Evolutionary conservation across 2,329 filamentous ascomycete species (phyloP).

Genomic region (Emergomyces orientalis): DNA sequence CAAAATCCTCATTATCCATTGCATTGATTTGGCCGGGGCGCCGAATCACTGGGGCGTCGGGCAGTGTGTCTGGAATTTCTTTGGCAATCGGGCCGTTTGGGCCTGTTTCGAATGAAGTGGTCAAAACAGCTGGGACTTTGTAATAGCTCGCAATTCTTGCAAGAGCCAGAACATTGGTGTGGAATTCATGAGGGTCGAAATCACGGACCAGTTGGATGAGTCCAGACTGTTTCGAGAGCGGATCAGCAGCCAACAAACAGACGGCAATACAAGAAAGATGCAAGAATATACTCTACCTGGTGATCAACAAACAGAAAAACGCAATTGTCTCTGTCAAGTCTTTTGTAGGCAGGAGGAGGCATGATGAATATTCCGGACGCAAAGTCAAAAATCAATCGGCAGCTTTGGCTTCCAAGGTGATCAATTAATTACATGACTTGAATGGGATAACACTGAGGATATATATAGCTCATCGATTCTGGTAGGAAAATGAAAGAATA

Average conservation of each 20-base stretch:
- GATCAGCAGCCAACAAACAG: neutral
- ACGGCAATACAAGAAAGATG: neutral
- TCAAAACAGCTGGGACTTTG: slow-evolving; percentile 58
- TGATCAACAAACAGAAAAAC: neutral
- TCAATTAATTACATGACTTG: neutral
- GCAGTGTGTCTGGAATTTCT: slow-evolving; percentile 60
- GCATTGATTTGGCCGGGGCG: slow-evolving; percentile 66
- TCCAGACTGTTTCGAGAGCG: slow-evolving; percentile 13
- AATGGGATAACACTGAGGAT: neutral
- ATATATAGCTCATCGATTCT: neutral
- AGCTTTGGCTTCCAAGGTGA: neutral
- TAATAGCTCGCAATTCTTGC: slow-evolving; percentile 58
- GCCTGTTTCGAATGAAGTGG: slow-evolving; percentile 58
- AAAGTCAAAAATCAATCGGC: neutral
- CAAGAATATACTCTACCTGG: neutral
- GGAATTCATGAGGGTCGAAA: slow-evolving; percentile 55
- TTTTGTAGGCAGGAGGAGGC: neutral
- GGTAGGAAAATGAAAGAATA: neutral
- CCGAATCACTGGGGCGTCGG: slow-evolving; percentile 54
- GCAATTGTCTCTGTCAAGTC: neutral
- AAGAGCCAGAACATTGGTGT: slow-evolving; percentile 59
- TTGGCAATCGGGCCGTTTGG: slow-evolving; percentile 63
- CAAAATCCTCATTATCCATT: slow-evolving; percentile 65
- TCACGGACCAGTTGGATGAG: slow-evolving; percentile 48
- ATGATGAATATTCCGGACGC: neutral